These are phyloP conservation scores for Colletotrichum graminicola DNA, from an alignment of 2,329 filamentous ascomycete species.

Conservation along the genomic window DNA sequence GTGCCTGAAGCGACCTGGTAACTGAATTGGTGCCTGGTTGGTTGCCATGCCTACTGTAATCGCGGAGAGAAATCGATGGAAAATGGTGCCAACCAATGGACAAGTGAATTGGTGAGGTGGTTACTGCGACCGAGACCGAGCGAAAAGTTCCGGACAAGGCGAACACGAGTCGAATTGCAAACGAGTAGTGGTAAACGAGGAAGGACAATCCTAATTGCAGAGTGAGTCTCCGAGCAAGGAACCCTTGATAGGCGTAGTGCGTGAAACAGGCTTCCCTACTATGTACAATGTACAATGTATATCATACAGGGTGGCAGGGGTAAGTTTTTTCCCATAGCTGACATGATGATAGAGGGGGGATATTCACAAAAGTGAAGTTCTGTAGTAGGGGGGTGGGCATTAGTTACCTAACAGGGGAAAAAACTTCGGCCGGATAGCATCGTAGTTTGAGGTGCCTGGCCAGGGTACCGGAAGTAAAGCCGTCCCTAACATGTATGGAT, in stretches of 20 bases:
- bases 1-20: neutral
- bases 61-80: neutral
- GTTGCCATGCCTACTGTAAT: neutral
- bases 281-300: neutral
- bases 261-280: conserved; percentile 26
- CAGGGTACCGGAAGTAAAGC: conserved; percentile 24
- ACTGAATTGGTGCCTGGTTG: neutral
- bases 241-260: conserved; percentile 13
- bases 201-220: neutral
- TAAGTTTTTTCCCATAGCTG: no score
- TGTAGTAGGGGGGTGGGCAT: no score
- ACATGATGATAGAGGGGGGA: no score
- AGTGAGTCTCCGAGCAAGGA: conserved; percentile 16
- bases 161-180: conserved; percentile 1
- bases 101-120: neutral
- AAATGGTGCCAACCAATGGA: neutral
- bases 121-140: neutral
- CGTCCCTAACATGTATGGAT: conserved; percentile 4
- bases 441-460: conserved; percentile 13
- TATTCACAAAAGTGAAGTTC: no score
- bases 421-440: no score
- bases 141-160: conserved; percentile 1
- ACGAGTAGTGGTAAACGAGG: neutral
- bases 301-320: no score
- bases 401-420: no score